Evolutionary conservation across 2,329 filamentous ascomycete genomes (phyloP), one percentile per base, ranked within the genome.

Genomic region (Aspergillus persii): DNA sequence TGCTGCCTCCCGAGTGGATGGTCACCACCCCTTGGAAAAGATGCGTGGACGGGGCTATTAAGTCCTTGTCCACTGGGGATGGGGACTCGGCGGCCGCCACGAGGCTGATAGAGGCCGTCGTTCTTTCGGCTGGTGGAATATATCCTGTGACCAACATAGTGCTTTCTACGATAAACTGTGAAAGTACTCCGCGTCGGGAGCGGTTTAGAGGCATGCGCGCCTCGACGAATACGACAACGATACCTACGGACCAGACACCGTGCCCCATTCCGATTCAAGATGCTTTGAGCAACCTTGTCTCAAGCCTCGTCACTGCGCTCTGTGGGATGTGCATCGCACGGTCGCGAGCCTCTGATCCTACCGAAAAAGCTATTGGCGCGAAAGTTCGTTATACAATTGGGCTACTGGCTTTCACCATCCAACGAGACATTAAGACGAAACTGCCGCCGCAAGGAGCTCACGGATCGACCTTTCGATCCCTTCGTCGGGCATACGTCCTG

Each of bases 1-100:
- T 64, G 4, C 23, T 78, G 11, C 74, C 75, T 9, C 65, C 71
- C 15, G 73, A 78, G 58, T 78, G 76, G 75, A 73, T 78, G 70
- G 74, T 75, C 46, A 77, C 76, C 12, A 71, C 63, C 18, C 57
- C 62, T 12, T 76, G 76, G 73, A 76, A 73, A 48, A 61, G 61
- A 6, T 75, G 71, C 59, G 66, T 78, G 64, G 68, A 70, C 36
- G 63, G 67, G 26, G 76, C 76, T 6, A 74, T 74, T 11, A 67
- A 69, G 41, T 76, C 75, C 30, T 64, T 77, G 50, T 74, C 74
- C 3, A 68, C 59, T n/a, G 68, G 68, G n/a, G 73, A 76, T 56
- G 54, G 62, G 7, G 63, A 76, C 50, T 76, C 62, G 29, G 66
- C 68, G 7, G 64, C 73, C 12, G 73, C 74, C 12, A 70, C 67